These are phyloP conservation scores for Apiospora rasikravindrae DNA, from an alignment of 2,329 filamentous ascomycete genomes.

Conservation along the genomic window DNA sequence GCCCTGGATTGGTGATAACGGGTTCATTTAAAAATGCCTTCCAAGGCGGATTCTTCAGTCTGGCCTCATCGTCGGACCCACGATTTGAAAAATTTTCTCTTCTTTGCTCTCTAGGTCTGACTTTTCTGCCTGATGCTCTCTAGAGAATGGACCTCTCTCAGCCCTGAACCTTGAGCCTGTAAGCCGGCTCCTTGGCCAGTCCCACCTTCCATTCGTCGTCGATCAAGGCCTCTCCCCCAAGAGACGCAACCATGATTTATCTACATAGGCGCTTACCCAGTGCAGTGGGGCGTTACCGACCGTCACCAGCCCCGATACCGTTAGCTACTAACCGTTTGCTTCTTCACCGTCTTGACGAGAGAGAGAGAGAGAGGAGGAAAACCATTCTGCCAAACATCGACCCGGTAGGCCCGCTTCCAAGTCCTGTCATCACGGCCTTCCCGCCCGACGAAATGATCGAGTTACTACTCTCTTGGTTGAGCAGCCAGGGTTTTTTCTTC, in stretches of 20 bases:
- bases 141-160: slow-evolving; percentile 10
- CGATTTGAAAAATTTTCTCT: slow-evolving; percentile 7
- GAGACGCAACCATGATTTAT: not conserved
- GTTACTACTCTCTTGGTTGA: slow-evolving; percentile 2
- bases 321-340: not conserved
- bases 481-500: not conserved
- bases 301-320: not conserved
- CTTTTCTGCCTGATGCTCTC: slow-evolving; percentile 6
- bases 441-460: slow-evolving; percentile 5
- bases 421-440: slow-evolving; percentile 12
- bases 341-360: slow-evolving; percentile 1
- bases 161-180: slow-evolving; percentile 10
- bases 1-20: slow-evolving; percentile 16
- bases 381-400: not conserved
- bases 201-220: slow-evolving; percentile 1
- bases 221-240: not conserved
- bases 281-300: slow-evolving; percentile 8
- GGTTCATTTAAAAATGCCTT: slow-evolving; percentile 22
- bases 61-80: slow-evolving; percentile 6
- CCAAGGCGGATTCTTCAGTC: slow-evolving; percentile 3
- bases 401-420: slow-evolving; percentile 11
- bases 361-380: not conserved
- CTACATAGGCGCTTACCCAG: not conserved
- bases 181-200: slow-evolving; percentile 8
- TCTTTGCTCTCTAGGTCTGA: not conserved